Percentiles rank a stretch among this genome's conserved stretches.
Evolutionary conservation across 164 flowering plant genomes (phyloP).

Genomic region (Vitis amurensis): DNA sequence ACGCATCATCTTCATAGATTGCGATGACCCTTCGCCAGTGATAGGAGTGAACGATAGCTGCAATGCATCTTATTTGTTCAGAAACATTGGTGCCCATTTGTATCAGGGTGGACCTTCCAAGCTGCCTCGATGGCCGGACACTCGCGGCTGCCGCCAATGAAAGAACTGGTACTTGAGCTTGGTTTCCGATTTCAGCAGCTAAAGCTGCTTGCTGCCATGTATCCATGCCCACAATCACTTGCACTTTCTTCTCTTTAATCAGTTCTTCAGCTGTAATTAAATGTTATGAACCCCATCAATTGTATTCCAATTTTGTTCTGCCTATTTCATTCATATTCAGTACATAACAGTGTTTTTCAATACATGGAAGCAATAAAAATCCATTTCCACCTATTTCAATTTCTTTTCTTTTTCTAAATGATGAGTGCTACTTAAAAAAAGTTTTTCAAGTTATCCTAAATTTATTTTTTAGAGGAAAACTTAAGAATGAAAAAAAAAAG

Average conservation of each 20-base stretch:
- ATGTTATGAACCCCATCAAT: background rate
- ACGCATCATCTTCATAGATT: constrained; percentile 43
- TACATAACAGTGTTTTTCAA: no score
- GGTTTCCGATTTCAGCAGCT: constrained; percentile 39
- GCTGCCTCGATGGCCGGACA: constrained; percentile 18
- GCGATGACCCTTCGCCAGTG: constrained; percentile 35
- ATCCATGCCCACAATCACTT: constrained; percentile 36
- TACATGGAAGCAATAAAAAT: no score
- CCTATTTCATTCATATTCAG: no score
- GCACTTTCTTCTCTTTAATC: constrained; percentile 21
- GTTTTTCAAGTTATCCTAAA: no score
- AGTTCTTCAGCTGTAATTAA: constrained; percentile 30
- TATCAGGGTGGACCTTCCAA: constrained; percentile 44
- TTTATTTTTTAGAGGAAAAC: no score
- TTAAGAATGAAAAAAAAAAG: no score
- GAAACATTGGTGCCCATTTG: constrained; percentile 25
- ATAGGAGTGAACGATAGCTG: constrained; percentile 31
- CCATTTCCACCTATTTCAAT: no score
- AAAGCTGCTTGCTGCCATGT: constrained; percentile 48
- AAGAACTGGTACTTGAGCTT: constrained; percentile 39
- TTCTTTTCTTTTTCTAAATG: no score
- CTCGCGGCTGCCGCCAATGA: constrained; percentile 36
- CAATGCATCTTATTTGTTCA: constrained; percentile 32
- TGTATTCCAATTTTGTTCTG: no score
- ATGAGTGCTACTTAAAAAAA: no score